A percentile compares a stretch with the other conserved stretches of the same genome.
phyloP scores from a whole-genome alignment of 345 rosid species.

The Salix caprea region DNA sequence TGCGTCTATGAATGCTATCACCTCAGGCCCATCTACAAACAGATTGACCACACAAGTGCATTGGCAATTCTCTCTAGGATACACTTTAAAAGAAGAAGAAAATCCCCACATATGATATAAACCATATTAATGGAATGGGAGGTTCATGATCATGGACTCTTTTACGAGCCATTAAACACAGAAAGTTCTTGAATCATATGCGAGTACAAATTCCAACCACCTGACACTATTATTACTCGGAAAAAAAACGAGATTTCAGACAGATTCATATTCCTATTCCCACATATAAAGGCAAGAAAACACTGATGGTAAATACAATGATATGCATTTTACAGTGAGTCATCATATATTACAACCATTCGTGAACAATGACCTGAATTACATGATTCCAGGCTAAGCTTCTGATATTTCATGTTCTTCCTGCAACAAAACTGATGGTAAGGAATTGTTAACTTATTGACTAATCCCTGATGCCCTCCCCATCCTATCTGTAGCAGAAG shows the following conservation, averaged over 20 bases:
- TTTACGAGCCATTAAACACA: neutral
- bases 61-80: neutral
- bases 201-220: neutral
- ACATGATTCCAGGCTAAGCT: neutral
- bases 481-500: conserved; percentile 6
- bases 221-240: neutral
- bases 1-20: neutral
- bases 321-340: neutral
- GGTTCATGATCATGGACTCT: neutral
- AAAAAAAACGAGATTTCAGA: neutral
- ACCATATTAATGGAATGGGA: neutral
- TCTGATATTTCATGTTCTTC: neutral
- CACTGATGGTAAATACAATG: neutral
- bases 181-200: neutral
- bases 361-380: conserved; percentile 7
- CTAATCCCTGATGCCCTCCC: neutral
- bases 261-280: neutral
- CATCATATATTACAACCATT: neutral
- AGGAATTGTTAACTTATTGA: neutral
- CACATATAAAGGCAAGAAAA: neutral
- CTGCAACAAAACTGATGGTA: neutral
- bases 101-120: neutral
- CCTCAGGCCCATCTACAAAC: neutral
- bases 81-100: no score
- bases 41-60: neutral